Conservation (phyloP, 139 green algal species). For the Asterochloris sp. region DNA sequence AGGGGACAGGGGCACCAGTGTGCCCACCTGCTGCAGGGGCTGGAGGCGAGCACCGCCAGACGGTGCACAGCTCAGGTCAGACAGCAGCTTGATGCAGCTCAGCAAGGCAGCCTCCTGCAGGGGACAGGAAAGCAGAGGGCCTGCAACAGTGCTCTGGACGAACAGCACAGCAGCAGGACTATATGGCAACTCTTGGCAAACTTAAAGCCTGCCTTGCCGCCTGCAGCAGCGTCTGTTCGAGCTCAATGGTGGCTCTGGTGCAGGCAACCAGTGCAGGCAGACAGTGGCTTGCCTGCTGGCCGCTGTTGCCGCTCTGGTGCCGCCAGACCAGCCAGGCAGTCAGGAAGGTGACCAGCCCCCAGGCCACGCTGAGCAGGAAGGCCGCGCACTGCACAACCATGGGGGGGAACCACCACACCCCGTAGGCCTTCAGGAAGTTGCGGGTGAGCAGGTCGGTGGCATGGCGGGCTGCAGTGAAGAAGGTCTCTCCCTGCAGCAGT, state of each 20-base stretch:
- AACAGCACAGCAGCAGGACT: too few relatives aligned
- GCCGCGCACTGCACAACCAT: conserved; percentile 38
- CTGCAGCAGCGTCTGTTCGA: too few relatives aligned
- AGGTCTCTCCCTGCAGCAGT: conserved; percentile 28
- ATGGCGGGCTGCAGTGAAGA: conserved; percentile 42
- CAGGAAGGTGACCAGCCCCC: conserved; percentile 26
- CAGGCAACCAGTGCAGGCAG: not conserved
- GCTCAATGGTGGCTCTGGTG: too few relatives aligned
- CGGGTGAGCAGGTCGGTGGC: conserved; percentile 56
- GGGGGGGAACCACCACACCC: conserved; percentile 37
- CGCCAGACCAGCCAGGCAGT: conserved; percentile 25
- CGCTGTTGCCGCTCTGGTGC: not conserved
- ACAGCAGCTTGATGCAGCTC: conserved; percentile 19
- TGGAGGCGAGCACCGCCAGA: too few relatives aligned
- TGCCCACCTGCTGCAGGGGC: too few relatives aligned
- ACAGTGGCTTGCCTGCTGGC: not conserved
- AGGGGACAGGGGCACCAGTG: not conserved
- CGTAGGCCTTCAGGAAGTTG: conserved; percentile 52
- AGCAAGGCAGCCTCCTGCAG: conserved; percentile 42
- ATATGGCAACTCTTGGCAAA: too few relatives aligned
- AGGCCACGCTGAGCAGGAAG: conserved; percentile 21
- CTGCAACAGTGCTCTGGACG: too few relatives aligned
- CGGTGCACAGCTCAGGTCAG: too few relatives aligned
- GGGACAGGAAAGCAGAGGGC: not conserved
- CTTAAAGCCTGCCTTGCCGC: too few relatives aligned